Evolutionary conservation across 2,329 filamentous ascomycete species (phyloP), one percentile per base, ranked within the genome.

Genomic region (Verticillium albo-atrum): DNA sequence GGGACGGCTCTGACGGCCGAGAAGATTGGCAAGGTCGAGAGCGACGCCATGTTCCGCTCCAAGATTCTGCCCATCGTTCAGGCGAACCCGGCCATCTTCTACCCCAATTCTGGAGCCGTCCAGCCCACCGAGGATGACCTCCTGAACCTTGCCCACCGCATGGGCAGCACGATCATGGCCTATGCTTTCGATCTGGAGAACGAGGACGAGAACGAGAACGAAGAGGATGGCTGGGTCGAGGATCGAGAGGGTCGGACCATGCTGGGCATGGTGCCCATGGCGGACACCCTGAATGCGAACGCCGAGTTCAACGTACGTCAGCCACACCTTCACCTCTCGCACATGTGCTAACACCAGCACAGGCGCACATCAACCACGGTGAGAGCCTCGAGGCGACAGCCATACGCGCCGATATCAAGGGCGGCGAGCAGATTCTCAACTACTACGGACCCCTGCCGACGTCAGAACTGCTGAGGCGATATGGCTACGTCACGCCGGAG

Each of bases 221-320:
- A 87, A 2, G 77, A 83, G 6, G 86, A 87, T 26, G 86, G 84
- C 51, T 89, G 88, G 77, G 80, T 89, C 1, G 86, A 88, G 59
- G 87, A 89, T 59, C 80, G 81, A 56, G 80, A 87, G 3, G 79
- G 78, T 9, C 79, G 79, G 63, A 75, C 78, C 1, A 75, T 82
- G 70, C 91, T 96, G 74, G 92, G 90, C 57, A 95, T 97, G 91
- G 89, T 97, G 0, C 92, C 92, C 1, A 84, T 97, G 78, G 92
- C 92, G 1, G 93, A 97, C 70, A 88, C 96, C 68, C 80, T 97
- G 32, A 97, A 96, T 68, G 91, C 92, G 0, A 91, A 97, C 71
- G 92, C 90, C 4, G 87, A 92, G 64, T 95, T 95, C 72, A 96
- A 97, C 66, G 89, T 89, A 66, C 67, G 80, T 26, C 2, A 14